Conservation (phyloP, 1,284 basidiomycete species). For the Porodaedalea pini region DNA sequence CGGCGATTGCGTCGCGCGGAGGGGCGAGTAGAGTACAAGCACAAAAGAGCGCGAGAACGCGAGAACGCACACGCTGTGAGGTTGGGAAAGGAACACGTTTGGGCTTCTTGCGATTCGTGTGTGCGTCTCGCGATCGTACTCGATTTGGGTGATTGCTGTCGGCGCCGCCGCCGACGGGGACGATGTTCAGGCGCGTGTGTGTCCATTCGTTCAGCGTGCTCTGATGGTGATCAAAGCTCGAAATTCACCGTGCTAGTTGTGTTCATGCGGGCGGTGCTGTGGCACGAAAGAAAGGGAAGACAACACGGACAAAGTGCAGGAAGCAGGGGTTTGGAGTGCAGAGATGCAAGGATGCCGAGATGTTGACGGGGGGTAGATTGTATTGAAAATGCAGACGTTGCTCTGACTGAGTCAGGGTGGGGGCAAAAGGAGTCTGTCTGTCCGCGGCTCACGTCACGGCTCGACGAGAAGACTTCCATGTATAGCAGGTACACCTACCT, state of each 20-base stretch:
- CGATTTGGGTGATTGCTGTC: neutral
- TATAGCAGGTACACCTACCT: neutral
- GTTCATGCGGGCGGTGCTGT: neutral
- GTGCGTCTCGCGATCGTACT: neutral
- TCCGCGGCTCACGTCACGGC: too few species aligned
- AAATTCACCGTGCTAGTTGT: neutral
- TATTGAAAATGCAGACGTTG: neutral
- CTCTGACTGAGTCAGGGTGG: neutral
- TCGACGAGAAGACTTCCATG: neutral
- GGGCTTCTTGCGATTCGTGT: too few species aligned
- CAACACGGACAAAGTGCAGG: neutral
- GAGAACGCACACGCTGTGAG: neutral
- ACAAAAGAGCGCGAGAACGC: neutral
- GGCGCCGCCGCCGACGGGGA: neutral
- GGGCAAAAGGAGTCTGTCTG: too few species aligned
- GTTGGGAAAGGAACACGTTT: neutral
- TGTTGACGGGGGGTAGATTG: neutral
- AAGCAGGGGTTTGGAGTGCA: neutral
- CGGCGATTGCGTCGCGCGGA: too few species aligned
- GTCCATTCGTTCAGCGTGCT: too few species aligned
- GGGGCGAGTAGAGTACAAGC: neutral
- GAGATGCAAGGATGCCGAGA: neutral
- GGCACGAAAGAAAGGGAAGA: neutral
- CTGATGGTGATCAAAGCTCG: neutral
- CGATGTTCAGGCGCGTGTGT: neutral